Evolutionary conservation across 352 stramenopile species (phyloP), one percentile per base, ranked within the genome.

Genomic region (Saprolegnia diclina): DNA sequence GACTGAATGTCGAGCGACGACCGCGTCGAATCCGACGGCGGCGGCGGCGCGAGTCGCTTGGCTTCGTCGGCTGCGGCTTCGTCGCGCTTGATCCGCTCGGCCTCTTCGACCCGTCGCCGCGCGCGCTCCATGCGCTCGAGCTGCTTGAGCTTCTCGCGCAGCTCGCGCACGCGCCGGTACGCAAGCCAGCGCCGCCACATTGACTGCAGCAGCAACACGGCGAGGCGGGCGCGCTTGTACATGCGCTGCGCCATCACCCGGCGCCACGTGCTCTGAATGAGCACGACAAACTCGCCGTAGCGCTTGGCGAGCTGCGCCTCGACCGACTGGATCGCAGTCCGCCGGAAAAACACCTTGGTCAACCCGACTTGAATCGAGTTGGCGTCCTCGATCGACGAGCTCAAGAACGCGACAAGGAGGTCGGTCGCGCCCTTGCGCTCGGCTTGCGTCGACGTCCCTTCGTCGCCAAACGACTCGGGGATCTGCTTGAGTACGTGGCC

Each of bases 221-320:
- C 81, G 4, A 52, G 24, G 54, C 88, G 72, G 71, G 87, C 81
- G 35, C 71, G 76, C 57, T 74, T 64, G 65, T 88, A 91, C 37
- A 53, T 74, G 29, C 79, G 76, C 22, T 78, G 78, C 32, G 71
- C 67, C 56, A 92, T 76, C 38, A 90, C 73, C 0, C 84, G 81
- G 38, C 86, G 86, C 45, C 76, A 83, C n/a, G 76, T 73, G 53
- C 84, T 75, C 46, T 94, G 86, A 53, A 94, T 94, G 16, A 94
- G 77, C 42, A 94, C 83, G 40, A 94, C 85, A 42, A 94, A 92
- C 62, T 94, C 86, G 50, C 81, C 84, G 38, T 94, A 91, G 5
- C 86, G 82, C 72, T 94, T 94, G 16, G 86, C 84, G 10, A 94
- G 74, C 71, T 94, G 86, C 13, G 82, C 86, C 71, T 94, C 86